Percentiles rank a stretch among this genome's conserved stretches.
These are phyloP conservation scores for Nicotiana otophora DNA, from an alignment of 257 asterid genomes.

Conservation along the genomic window DNA sequence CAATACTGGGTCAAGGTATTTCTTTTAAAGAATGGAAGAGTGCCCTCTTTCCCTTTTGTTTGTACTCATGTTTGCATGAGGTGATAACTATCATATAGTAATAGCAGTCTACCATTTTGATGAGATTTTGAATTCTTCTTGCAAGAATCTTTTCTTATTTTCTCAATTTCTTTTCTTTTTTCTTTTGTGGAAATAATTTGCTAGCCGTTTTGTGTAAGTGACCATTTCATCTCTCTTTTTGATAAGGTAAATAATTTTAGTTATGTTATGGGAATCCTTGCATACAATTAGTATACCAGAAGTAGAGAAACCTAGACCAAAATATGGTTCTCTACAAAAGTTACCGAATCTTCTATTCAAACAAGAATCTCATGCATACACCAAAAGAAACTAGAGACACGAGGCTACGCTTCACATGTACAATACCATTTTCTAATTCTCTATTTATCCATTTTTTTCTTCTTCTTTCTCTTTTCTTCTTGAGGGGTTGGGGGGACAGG, in stretches of 20 bases:
- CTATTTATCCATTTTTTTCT: not conserved
- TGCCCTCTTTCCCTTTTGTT: not conserved
- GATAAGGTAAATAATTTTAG: no score
- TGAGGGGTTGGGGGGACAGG: not conserved
- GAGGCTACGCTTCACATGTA: no score
- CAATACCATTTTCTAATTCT: not conserved
- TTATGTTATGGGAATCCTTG: no score
- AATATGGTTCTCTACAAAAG: no score
- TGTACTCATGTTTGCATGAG: not conserved
- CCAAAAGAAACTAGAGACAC: no score
- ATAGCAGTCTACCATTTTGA: not conserved
- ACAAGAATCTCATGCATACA: no score
- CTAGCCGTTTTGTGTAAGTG: not conserved
- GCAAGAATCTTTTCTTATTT: not conserved
- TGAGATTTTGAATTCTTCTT: not conserved
- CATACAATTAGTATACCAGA: no score
- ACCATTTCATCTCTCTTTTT: not conserved
- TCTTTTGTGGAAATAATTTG: not conserved
- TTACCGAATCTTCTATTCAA: no score
- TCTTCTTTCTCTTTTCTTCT: not conserved
- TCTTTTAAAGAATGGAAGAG: not conserved
- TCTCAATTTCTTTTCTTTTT: not conserved
- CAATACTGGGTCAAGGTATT: constrained; percentile 89
- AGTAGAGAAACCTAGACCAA: no score
- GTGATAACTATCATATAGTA: not conserved